Base-by-base conservation (phyloP, 2,329 filamentous ascomycete species). In the Aspergillus pseudonomiae region DNA sequence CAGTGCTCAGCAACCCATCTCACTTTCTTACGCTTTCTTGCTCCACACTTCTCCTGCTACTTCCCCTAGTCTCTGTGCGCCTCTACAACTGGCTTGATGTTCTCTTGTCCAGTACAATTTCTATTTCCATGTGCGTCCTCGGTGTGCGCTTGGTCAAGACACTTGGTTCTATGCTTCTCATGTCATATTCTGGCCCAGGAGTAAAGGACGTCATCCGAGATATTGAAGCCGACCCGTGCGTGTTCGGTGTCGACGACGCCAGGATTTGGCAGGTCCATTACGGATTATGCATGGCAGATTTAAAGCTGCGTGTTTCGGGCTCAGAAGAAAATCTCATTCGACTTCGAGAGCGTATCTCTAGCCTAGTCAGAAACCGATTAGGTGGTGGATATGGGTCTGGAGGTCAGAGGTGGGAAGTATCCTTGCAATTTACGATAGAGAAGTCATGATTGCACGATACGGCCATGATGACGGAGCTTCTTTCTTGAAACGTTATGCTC, bases 211-310 rank as follows among this genome's bases (percentile, higher is more conserved):
- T 97, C n/a, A 84, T 97, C 71, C 86, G 87, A 61, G 93, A 96
- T 76, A 94, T 99, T 58, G 90, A 93, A 75, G 85, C 88, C 1
- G 93, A 97, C 71, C 88, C 91, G 1, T 85, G 86, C 61, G 88
- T 98, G 30, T 86, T 86, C 52, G 85, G 86, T 1, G 88, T 99
- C 54, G 92, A 97, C 63, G 94, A 97, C 73, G 94, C 94, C 1
- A 89, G 93, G 74, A 97, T 99, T 78, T 99, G 95, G 95, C 95
- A 99, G 81, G 95, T 97, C 16, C 95, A 99, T 79, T 97, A 98
- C 76, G 94, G 94, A 1, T 83, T 98, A 46, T 96, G 93, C 74
- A 96, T 98, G 91, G 95, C 95, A 10, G 97, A 96, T 75, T 78
- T 99, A 68, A 96, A 93, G 77, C 79, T 99, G 24, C 86, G 89